Evolutionary conservation across 805 yeast species (phyloP).

Genomic region (Metschnikowia proteae): DNA sequence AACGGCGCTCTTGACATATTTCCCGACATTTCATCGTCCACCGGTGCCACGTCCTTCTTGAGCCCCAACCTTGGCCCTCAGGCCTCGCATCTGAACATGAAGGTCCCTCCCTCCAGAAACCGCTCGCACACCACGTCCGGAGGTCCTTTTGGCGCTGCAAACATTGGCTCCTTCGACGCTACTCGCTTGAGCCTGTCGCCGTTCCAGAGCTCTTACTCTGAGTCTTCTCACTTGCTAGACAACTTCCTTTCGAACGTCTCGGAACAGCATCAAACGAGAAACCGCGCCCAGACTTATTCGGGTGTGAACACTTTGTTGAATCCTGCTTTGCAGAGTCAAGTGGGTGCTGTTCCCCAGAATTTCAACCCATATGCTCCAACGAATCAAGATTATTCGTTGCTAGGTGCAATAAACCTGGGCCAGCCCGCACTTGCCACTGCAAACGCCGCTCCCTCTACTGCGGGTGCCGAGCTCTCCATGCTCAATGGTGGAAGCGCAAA

Average conservation of each 20-base stretch:
- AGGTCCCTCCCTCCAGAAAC: conserved; percentile 20
- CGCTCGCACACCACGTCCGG: conserved; percentile 54
- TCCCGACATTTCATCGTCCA: conserved; percentile 10
- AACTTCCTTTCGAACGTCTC: conserved; percentile 26
- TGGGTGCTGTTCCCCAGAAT: not conserved
- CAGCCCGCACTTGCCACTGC: conserved; percentile 7
- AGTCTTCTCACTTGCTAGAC: conserved; percentile 29
- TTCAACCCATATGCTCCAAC: not conserved
- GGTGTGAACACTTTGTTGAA: conserved; percentile 22
- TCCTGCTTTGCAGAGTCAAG: not conserved
- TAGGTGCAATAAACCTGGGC: conserved; percentile 1
- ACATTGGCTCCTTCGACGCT: conserved; percentile 14
- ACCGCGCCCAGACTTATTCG: conserved; percentile 41
- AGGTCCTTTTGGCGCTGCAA: conserved; percentile 23
- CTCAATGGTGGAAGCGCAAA: conserved; percentile 4
- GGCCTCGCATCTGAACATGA: conserved; percentile 10
- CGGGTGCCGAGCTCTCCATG: conserved; percentile 4
- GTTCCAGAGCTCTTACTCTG: conserved; percentile 20
- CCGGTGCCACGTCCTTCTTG: conserved; percentile 15
- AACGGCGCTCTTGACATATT: conserved; percentile 14
- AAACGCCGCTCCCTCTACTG: conserved; percentile 1
- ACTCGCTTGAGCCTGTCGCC: conserved; percentile 24
- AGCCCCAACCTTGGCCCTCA: conserved; percentile 22
- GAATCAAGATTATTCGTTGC: not conserved
- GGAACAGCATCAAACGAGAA: conserved; percentile 20